Conservation (phyloP, 2,329 filamentous ascomycete species). For the Sporothrix protearum region DNA sequence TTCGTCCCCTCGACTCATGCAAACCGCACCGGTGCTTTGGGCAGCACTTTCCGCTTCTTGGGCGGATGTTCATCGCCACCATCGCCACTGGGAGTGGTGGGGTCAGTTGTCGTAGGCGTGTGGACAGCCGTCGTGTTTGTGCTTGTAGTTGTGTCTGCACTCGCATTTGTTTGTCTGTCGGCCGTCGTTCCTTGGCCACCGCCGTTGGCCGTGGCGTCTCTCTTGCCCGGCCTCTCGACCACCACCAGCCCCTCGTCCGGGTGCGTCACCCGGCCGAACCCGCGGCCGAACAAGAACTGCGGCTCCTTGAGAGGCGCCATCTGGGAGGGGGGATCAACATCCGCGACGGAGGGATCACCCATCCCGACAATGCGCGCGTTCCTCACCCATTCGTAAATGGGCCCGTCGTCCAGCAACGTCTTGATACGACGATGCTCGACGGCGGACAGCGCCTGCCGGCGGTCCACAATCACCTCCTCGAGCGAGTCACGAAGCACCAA, state of each 20-base stretch:
- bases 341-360: too few relatives aligned
- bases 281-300: conserved; percentile 51
- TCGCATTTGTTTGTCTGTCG: not conserved
- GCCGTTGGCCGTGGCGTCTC: not conserved
- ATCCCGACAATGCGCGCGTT: conserved; percentile 47
- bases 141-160: too few relatives aligned
- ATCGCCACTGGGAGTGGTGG: not conserved
- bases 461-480: conserved; percentile 77
- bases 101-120: not conserved
- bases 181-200: not conserved
- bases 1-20: not conserved
- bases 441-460: conserved; percentile 70
- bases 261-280: conserved; percentile 43
- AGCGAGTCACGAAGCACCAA: conserved; percentile 75
- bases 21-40: conserved; percentile 20
- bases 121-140: not conserved
- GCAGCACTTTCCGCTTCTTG: conserved; percentile 13
- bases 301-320: conserved; percentile 47
- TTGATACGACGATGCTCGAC: conserved; percentile 56
- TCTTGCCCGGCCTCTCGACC: not conserved
- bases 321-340: conserved; percentile 41
- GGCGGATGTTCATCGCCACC: not conserved
- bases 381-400: conserved; percentile 57
- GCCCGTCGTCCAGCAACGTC: conserved; percentile 54
- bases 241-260: conserved; percentile 45